Conservation (phyloP, 805 yeast genomes). For the Grigorovia yakushimaensis region DNA sequence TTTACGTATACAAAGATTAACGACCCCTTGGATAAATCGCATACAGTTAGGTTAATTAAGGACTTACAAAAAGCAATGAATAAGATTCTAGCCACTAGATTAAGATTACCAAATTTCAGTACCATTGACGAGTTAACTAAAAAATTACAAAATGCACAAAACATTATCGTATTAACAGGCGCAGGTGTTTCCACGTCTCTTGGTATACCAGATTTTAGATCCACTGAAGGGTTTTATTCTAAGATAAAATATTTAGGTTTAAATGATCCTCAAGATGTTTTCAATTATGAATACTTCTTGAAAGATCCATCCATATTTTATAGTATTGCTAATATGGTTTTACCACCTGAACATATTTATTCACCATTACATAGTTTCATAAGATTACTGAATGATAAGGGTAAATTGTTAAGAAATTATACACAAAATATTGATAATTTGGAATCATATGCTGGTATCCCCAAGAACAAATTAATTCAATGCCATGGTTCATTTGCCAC, state of each 20-base stretch:
- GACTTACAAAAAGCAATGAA: constrained; percentile 55
- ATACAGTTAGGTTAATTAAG: constrained; percentile 38
- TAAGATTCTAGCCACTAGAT: constrained; percentile 47
- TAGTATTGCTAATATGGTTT: constrained; percentile 69
- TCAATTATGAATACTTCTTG: constrained; percentile 57
- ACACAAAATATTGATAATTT: constrained; percentile 87
- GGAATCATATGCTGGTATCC: constrained; percentile 68
- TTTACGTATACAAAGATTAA: constrained; percentile 15
- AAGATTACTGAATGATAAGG: constrained; percentile 57
- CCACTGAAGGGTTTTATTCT: constrained; percentile 74
- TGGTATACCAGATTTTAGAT: constrained; percentile 89
- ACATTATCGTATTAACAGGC: constrained; percentile 71
- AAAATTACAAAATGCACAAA: constrained; percentile 44
- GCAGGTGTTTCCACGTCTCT: constrained; percentile 88
- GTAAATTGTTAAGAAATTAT: constrained; percentile 70
- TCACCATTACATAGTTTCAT: constrained; percentile 81
- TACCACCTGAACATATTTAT: constrained; percentile 58
- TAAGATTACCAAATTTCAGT: constrained; percentile 42
- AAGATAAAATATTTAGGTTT: constrained; percentile 57
- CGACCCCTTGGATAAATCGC: constrained; percentile 34
- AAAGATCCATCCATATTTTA: constrained; percentile 74
- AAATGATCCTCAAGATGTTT: constrained; percentile 84
- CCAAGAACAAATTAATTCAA: constrained; percentile 59
- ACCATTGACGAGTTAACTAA: constrained; percentile 50
- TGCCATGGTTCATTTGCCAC: constrained; percentile 90